Evolutionary conservation across 257 asterid species (phyloP).

Genomic region (Fraxinus quadrangulata): DNA sequence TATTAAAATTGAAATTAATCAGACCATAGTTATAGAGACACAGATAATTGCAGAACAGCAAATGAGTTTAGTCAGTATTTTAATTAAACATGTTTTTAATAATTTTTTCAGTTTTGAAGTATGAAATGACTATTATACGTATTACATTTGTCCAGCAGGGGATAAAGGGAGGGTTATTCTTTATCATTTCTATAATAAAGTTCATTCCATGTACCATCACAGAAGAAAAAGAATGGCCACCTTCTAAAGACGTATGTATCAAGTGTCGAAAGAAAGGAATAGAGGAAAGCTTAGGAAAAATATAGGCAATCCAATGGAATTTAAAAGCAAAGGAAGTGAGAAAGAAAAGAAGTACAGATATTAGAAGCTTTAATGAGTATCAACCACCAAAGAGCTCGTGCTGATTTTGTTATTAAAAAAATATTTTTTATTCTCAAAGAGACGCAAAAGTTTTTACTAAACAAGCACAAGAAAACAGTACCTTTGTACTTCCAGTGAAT

Average conservation of each 20-base stretch:
- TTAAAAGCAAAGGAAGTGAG: background rate
- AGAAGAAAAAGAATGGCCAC: background rate
- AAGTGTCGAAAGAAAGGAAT: background rate
- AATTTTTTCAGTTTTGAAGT: background rate
- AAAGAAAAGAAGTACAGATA: background rate
- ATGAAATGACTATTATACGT: background rate
- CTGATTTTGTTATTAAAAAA: background rate
- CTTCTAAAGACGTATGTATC: background rate
- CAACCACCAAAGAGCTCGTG: background rate
- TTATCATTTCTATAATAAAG: background rate
- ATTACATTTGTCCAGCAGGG: background rate
- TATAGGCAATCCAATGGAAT: background rate
- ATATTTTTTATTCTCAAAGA: background rate
- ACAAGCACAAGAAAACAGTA: slow-evolving; percentile 22
- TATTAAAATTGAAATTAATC: background rate
- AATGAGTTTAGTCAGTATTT: background rate
- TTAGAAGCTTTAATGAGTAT: background rate
- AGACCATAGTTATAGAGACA: background rate
- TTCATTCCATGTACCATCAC: background rate
- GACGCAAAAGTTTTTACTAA: background rate
- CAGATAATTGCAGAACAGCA: background rate
- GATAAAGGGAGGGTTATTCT: background rate
- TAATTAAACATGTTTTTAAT: background rate
- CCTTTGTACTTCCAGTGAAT: slow-evolving; percentile 50
- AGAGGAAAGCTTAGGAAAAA: background rate